These are phyloP conservation scores for Fusarium chaquense DNA, from an alignment of 2,329 filamentous ascomycete genomes.

Conservation along the genomic window DNA sequence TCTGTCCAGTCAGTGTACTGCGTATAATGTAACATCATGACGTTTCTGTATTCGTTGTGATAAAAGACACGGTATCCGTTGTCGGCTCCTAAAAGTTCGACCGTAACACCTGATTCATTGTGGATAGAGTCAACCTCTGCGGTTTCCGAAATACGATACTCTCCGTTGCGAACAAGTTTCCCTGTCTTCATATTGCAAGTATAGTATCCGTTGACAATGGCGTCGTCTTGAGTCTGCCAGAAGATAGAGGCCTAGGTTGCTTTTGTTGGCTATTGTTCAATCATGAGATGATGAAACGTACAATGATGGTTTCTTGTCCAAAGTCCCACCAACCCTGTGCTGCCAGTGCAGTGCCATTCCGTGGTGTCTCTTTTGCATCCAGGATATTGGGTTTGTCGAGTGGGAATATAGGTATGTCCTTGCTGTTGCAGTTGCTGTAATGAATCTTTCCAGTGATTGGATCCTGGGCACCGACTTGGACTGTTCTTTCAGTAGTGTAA, in stretches of 20 bases:
- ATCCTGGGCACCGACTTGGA: conserved; percentile 20
- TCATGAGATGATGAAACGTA: background rate
- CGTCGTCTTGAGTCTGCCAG: conserved; percentile 5
- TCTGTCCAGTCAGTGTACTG: background rate
- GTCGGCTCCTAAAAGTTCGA: background rate
- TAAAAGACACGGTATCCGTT: conserved; percentile 16
- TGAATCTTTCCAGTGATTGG: background rate
- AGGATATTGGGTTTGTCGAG: conserved; percentile 4
- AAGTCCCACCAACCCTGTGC: conserved; percentile 11
- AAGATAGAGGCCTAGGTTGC: conserved; percentile 3
- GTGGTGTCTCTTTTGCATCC: background rate
- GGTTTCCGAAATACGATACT: background rate
- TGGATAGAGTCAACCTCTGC: conserved; percentile 2
- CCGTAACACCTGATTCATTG: background rate
- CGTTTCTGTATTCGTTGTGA: background rate
- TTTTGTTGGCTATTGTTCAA: fast-evolving
- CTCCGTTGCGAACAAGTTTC: conserved; percentile 2
- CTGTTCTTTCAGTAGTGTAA: background rate
- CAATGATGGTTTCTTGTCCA: background rate
- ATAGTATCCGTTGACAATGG: conserved; percentile 6
- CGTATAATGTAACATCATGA: conserved; percentile 7
- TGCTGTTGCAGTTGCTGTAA: conserved; percentile 13
- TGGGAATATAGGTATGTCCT: conserved; percentile 2
- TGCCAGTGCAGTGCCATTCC: conserved; percentile 4
- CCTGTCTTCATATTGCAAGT: conserved; percentile 6